Evolutionary conservation across 164 flowering plant species (phyloP), one percentile per base, ranked within the genome.

Genomic region (Chloranthus sessilifolius): DNA sequence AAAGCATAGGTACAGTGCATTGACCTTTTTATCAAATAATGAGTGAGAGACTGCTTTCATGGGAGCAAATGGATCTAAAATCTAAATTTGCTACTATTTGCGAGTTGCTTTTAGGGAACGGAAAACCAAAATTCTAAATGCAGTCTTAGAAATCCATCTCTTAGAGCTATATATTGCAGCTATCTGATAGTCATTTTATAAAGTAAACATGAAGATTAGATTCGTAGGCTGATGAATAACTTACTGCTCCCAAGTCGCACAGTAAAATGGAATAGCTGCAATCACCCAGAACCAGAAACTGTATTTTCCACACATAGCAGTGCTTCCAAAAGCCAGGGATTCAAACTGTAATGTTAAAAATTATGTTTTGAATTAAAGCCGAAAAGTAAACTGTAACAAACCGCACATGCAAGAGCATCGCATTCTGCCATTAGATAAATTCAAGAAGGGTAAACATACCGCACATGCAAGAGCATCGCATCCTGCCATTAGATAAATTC

Each of bases 381-480:
- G 25, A 24, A 36, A 14, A 34, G 19, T 22, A 12, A 49, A n/a
- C 7, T 17, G 39, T 23, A 43, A 33, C 22, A 43, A 5, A 29
- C 3, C 21, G 60, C 84, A 67, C 97, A 89, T 27, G 85, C 94
- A 66, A 94, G 95, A 6, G 99, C 99, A 75, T 94, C 97, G 64
- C 97, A 94, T 43, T 97, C 97, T 94, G 88, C 74, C 71, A 68
- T n/a, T 15, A 29, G 9, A 15, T 17, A 48, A 66, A 46, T 29
- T 17, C 23, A 26, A 53, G 34, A 57, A 47, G 15, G 21, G 43
- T 6, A 17, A 51, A 57, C 85, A 61, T 79, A 94, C 97, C 64
- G 95, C 84, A 67, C 97, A 89, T 27, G 85, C 94, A 66, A 94
- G 95, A 6, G 99, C 99, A 75, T 94, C 97, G 64, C 97, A 94